These are phyloP conservation scores for Candida lessepsii DNA, from an alignment of 805 yeast genomes.

Conservation along the genomic window DNA sequence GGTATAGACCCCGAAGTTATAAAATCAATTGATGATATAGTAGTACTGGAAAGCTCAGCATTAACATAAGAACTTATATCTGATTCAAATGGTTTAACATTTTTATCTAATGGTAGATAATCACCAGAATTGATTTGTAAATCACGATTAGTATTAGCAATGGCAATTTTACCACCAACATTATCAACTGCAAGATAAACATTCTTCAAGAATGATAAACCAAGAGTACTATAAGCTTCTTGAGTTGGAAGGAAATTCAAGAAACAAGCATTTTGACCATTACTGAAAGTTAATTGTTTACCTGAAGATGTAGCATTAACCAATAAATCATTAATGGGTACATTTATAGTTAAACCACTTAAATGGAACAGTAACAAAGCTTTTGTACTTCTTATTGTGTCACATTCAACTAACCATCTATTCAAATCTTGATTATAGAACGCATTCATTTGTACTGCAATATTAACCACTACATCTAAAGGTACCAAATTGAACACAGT, in stretches of 20 bases:
- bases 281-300: slow-evolving; percentile 44
- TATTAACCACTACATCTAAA: slow-evolving; percentile 49
- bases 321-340: slow-evolving; percentile 51
- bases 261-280: slow-evolving; percentile 58
- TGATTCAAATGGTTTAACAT: background rate
- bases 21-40: slow-evolving; percentile 9
- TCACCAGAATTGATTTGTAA: slow-evolving; percentile 13
- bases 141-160: slow-evolving; percentile 47
- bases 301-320: slow-evolving; percentile 36
- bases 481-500: slow-evolving; percentile 53
- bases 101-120: slow-evolving; percentile 8
- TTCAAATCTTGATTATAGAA: slow-evolving; percentile 46
- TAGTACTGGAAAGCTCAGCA: background rate
- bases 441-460: slow-evolving; percentile 72
- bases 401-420: slow-evolving; percentile 65
- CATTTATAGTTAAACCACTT: slow-evolving; percentile 48
- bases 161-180: slow-evolving; percentile 53
- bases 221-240: slow-evolving; percentile 54
- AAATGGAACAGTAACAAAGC: slow-evolving; percentile 55
- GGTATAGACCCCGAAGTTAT: slow-evolving; percentile 13
- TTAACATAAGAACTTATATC: slow-evolving; percentile 1
- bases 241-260: slow-evolving; percentile 51
- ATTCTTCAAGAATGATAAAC: slow-evolving; percentile 54
- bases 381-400: slow-evolving; percentile 39
- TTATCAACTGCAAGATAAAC: slow-evolving; percentile 64